Conservation (phyloP, 2,329 filamentous ascomycete species). For the Aspergillus glaucus region DNA sequence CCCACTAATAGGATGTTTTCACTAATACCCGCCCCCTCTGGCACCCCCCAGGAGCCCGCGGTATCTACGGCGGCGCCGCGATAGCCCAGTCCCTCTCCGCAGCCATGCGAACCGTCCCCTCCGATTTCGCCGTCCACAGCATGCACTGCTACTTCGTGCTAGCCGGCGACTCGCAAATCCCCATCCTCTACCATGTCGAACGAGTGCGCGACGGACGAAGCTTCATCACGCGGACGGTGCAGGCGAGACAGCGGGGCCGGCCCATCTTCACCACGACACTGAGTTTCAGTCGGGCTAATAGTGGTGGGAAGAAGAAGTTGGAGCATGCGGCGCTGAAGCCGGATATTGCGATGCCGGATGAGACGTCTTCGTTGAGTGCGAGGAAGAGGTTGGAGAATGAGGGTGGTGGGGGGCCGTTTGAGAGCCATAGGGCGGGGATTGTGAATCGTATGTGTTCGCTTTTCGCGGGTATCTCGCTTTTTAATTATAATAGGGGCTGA, state of each 20-base stretch:
- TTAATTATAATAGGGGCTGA: not conserved
- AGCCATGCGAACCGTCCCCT: constrained; percentile 77
- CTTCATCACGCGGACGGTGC: constrained; percentile 90
- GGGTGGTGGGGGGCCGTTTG: constrained; percentile 47
- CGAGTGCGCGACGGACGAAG: constrained; percentile 82
- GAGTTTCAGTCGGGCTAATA: constrained; percentile 67
- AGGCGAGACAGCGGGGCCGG: constrained; percentile 78
- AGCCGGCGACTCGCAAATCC: constrained; percentile 75
- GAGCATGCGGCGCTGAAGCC: constrained; percentile 62
- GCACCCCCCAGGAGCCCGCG: constrained; percentile 86
- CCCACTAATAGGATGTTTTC: constrained; percentile 68
- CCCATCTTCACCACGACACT: constrained; percentile 95
- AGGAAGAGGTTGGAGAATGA: constrained; percentile 19
- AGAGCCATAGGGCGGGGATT: constrained; percentile 52
- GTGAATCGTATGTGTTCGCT: constrained; percentile 42
- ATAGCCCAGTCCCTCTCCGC: constrained; percentile 88
- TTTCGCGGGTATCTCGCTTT: not conserved
- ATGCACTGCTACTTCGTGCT: constrained; percentile 99
- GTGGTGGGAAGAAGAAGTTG: constrained; percentile 49
- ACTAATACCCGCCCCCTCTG: constrained; percentile 88
- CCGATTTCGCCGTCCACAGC: constrained; percentile 76
- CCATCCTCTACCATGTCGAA: constrained; percentile 92
- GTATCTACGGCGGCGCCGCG: constrained; percentile 87
- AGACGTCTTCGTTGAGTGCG: constrained; percentile 20
- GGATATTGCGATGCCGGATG: constrained; percentile 40